Evolutionary conservation across 306 rosid genomes (phyloP), one percentile per base, ranked within the genome.

Genomic region (Quercus variabilis): DNA sequence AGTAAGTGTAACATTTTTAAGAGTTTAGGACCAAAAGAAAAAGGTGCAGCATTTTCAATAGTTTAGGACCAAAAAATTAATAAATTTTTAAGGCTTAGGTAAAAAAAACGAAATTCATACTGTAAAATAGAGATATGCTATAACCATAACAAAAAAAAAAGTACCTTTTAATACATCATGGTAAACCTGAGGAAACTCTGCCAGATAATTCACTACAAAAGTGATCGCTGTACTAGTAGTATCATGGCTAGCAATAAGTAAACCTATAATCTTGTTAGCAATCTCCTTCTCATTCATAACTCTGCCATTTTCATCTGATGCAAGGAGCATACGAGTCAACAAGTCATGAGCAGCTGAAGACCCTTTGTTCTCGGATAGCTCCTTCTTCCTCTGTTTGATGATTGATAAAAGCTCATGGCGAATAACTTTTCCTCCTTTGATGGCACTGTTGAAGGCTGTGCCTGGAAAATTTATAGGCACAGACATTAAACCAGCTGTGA

Each of bases 391-490:
- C 67, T 59, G 33, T 6, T 5, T 20, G 13, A 81, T 55, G 25
- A 81, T 69, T 0, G 55, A 10, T 51, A 71, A 58, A 59, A 81
- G 60, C 23, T 72, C 75, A 9, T 64, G 38, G 58, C 49, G 28
- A 46, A 73, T 13, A 6, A 41, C n/a, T 81, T 13, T 43, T 7
- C 81, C 46, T 4, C 35, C 68, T 41, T 2, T 18, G 6, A 77
- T 28, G 5, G 82, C 82, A 0, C 71, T 33, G 21, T 43, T 64
- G 3, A 71, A 77, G 6, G 15, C 55, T 30, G 85, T 77, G 11
- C 82, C 85, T 0, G 85, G 85, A 4, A 82, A 3, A 65, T 82
- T 38, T 6, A 82, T 65, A 0, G 82, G 85, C 43, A 64, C 4
- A 6, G 78, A 41, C 8, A 28, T 26, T 19, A 72, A 55, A 23